Conservation (phyloP, 2,329 filamentous ascomycete species). For the Camptophora hylomeconis region DNA sequence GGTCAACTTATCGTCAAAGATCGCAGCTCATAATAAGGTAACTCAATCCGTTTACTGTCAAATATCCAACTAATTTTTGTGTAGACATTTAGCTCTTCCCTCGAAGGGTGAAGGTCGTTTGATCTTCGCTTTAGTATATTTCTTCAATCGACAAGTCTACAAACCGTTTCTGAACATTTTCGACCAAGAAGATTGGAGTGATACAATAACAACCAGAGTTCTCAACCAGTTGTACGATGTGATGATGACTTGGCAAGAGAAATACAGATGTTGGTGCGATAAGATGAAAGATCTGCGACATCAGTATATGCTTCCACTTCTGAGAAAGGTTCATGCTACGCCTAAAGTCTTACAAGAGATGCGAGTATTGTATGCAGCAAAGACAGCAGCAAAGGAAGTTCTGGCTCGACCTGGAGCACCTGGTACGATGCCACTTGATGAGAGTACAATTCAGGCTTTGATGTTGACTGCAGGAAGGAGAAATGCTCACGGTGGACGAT, state of each 20-base stretch:
- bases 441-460: slow-evolving; percentile 5
- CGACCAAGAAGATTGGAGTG: too few species aligned
- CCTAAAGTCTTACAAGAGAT: slow-evolving; percentile 8
- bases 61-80: not conserved
- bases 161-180: slow-evolving; percentile 9
- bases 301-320: slow-evolving; percentile 9
- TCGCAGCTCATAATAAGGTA: slow-evolving; percentile 11
- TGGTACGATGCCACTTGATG: slow-evolving; percentile 6
- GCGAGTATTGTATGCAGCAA: slow-evolving; percentile 6
- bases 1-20: slow-evolving; percentile 14
- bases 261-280: slow-evolving; percentile 12
- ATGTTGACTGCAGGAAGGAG: slow-evolving; percentile 4
- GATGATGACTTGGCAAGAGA: slow-evolving; percentile 8
- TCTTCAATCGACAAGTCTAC: slow-evolving; percentile 14
- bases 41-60: not conserved
- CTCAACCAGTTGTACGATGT: slow-evolving; percentile 10
- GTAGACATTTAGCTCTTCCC: slow-evolving; percentile 12
- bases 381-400: slow-evolving; percentile 4
- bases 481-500: too few species aligned
- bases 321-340: slow-evolving; percentile 7
- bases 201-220: slow-evolving; percentile 1
- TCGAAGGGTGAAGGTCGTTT: slow-evolving; percentile 9
- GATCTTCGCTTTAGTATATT: slow-evolving; percentile 6
- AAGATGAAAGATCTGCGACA: slow-evolving; percentile 9
- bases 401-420: slow-evolving; percentile 3